Conservation (phyloP, 1,139 yeast genomes). For the Sugiyamaella xylanicola region DNA sequence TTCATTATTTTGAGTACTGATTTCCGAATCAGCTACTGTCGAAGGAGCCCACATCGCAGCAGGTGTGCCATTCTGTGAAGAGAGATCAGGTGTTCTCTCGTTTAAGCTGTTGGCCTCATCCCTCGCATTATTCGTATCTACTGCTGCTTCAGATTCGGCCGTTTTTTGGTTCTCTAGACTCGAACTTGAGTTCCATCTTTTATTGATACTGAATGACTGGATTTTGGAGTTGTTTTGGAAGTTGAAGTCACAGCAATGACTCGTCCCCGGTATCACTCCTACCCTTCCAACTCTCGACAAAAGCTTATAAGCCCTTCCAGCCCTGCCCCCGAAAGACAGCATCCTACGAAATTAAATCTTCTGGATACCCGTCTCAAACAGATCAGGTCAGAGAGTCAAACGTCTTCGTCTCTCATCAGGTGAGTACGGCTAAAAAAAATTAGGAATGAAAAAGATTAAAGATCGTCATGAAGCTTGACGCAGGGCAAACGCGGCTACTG, state of each 20-base stretch:
- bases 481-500: neutral
- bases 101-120: no score
- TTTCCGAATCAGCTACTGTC: no score
- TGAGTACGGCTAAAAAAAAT: neutral
- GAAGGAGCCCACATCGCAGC: no score
- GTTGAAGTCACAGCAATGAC: no score
- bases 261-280: neutral
- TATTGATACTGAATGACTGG: neutral
- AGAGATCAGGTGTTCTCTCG: no score
- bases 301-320: neutral
- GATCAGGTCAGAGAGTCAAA: no score
- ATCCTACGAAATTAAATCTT: neutral
- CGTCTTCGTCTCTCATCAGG: no score
- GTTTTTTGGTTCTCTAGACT: neutral
- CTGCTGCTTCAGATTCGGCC: neutral
- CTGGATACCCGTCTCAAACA: no score
- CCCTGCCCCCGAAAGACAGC: neutral
- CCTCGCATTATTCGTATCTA: no score
- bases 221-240: no score
- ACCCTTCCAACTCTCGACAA: neutral
- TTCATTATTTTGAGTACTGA: neutral
- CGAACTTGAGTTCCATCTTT: neutral
- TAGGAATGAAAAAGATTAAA: neutral
- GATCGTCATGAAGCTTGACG: neutral
- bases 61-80: no score